Evolutionary conservation across 83 land plant genomes (phyloP).

Genomic region (Isoetes engelmannii): DNA sequence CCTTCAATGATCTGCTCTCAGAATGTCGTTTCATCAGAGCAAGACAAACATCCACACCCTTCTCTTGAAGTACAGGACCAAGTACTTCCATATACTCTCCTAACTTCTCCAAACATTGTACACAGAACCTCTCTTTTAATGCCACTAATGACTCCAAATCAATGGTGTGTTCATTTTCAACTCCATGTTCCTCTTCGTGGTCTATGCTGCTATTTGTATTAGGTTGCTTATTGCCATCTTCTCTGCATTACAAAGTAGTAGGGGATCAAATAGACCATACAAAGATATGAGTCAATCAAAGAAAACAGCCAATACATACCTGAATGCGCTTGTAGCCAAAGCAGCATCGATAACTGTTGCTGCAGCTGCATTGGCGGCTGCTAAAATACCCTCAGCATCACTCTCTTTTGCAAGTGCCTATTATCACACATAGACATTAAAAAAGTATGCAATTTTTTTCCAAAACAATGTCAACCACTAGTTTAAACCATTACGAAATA

Average conservation of each 20-base stretch:
- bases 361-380: constrained; percentile 87
- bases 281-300: not conserved
- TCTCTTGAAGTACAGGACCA: constrained; percentile 90
- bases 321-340: constrained; percentile 41
- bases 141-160: constrained; percentile 52
- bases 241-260: not conserved
- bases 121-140: constrained; percentile 65
- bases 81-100: constrained; percentile 94
- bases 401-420: constrained; percentile 52
- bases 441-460: not conserved
- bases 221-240: not conserved
- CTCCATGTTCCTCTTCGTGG: constrained; percentile 21
- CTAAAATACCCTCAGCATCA: constrained; percentile 66
- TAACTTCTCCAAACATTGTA: constrained; percentile 79
- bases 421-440: not conserved
- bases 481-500: no score
- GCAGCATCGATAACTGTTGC: constrained; percentile 92
- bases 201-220: not conserved
- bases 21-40: constrained; percentile 58
- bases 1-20: constrained; percentile 26
- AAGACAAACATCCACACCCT: constrained; percentile 97
- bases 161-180: constrained; percentile 35
- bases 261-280: not conserved
- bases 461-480: not conserved
- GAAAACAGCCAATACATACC: constrained; percentile 3